A percentile compares a stretch with the other conserved stretches of the same genome.
Evolutionary conservation across 805 yeast species (phyloP).

Genomic region (Candida yuanshanica): DNA sequence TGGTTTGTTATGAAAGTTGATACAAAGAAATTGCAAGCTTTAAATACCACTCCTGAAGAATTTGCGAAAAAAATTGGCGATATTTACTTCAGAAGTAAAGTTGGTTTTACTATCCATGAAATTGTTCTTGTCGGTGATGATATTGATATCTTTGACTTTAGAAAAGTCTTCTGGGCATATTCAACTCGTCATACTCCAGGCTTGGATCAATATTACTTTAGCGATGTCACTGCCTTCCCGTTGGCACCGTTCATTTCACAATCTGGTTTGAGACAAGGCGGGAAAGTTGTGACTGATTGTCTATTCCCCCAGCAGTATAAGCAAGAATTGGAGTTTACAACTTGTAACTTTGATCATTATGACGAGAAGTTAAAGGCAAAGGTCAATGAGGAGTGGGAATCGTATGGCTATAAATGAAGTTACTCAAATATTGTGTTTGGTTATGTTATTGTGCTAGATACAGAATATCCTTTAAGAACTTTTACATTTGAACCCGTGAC

Average conservation of each 20-base stretch:
- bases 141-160: constrained; percentile 24
- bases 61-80: constrained; percentile 21
- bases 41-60: constrained; percentile 17
- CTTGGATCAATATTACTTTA: constrained; percentile 18
- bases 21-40: constrained; percentile 16
- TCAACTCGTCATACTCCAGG: constrained; percentile 25
- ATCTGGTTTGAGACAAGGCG: constrained; percentile 16
- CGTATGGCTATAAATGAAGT: constrained; percentile 9
- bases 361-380: constrained; percentile 1
- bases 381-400: constrained; percentile 7
- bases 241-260: constrained; percentile 23
- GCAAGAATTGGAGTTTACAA: constrained; percentile 15
- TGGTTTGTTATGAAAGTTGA: constrained; percentile 22
- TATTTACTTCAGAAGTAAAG: constrained; percentile 11
- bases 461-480: too few species aligned
- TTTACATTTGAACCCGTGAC: too few species aligned
- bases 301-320: constrained; percentile 19
- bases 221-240: constrained; percentile 18
- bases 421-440: too few species aligned
- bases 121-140: constrained; percentile 25
- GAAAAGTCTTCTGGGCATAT: constrained; percentile 25
- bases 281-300: constrained; percentile 23
- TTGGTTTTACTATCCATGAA: constrained; percentile 21
- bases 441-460: too few species aligned
- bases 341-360: constrained; percentile 18